Base-by-base conservation (phyloP, 2,329 filamentous ascomycete genomes). In the Talaromyces verruculosus region DNA sequence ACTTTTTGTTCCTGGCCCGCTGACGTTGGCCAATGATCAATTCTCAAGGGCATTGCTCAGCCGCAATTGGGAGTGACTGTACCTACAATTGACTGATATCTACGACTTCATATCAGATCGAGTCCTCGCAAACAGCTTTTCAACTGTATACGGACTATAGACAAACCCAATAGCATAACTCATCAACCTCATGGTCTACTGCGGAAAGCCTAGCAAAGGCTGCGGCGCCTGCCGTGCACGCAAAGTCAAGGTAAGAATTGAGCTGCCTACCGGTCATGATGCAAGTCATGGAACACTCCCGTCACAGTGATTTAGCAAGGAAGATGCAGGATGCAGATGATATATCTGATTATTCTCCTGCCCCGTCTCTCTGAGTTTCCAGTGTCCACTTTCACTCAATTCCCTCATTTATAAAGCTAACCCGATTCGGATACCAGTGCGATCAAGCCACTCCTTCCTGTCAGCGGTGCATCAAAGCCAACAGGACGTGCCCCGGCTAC, bases 401-500 rank as follows among this genome's bases (percentile, higher is more conserved):
- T 22, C 33, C 41, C 25, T 15, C 43, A 37, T 63, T 28, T 17
- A 43, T 59, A 45, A 15, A 60, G 17, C 41, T 67, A 66, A 53
- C 63, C 53, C 22, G 61, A 61, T 64, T 63, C n/a, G 35, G 37
- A 10, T 19, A 68, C 11, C 64, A 87, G 85, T 89, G 87, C 76
- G 87, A 89, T 74, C 87, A 86, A 72, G 80, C 82, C 57, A 81
- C 79, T 47, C 87, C 87, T 5, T 82, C 85, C 71, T 89, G 87
- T 71, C 85, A 85, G 28, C 87, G 89, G 79, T 89, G 87, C 72
- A 78, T 84, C 53, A 85, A 86, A 47, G 83, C 86, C 55, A 82
- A 83, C 71, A 86, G 87, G 74, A 82, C 79, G 71, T 89, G 87
- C 70, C 85, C 87, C 22, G 87, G 87, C 6, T 89, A 89, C 71